Percentiles rank a stretch among this genome's conserved stretches.
Conservation (phyloP, 768 basidiomycete genomes). For the Leccinellum rugosiceps region DNA sequence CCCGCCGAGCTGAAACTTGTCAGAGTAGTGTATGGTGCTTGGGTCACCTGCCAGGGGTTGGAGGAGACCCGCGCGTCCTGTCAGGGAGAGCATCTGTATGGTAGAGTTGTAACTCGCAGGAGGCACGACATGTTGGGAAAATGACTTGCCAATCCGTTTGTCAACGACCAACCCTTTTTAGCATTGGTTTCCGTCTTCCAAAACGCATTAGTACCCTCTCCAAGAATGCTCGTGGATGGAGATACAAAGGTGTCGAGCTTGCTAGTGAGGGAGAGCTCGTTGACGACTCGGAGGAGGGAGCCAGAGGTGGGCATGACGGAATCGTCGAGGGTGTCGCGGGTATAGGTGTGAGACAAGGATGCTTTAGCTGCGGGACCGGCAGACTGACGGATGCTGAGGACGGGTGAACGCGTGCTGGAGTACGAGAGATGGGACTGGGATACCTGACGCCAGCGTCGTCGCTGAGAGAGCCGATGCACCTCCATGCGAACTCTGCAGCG, state of each 20-base stretch:
- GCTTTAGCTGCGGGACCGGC: slow-evolving; percentile 84
- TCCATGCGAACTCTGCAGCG: slow-evolving; percentile 77
- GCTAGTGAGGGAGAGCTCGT: slow-evolving; percentile 19
- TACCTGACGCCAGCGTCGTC: slow-evolving; percentile 83
- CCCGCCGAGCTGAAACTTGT: slow-evolving; percentile 92
- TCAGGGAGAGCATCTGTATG: slow-evolving; percentile 69
- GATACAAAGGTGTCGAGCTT: slow-evolving; percentile 21
- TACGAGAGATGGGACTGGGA: not conserved
- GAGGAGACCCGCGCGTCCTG: slow-evolving; percentile 68
- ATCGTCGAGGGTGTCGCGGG: slow-evolving; percentile 47
- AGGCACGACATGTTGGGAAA: not conserved
- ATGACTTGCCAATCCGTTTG: slow-evolving; percentile 21
- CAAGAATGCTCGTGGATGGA: slow-evolving; percentile 8
- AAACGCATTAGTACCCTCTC: slow-evolving; percentile 24
- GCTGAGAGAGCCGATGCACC: slow-evolving; percentile 69
- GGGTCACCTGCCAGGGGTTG: slow-evolving; percentile 54
- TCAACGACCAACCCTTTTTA: slow-evolving; percentile 24
- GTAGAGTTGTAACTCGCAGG: slow-evolving; percentile 1
- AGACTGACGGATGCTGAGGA: slow-evolving; percentile 70
- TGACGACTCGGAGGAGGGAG: slow-evolving; percentile 17
- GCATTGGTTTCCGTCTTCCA: slow-evolving; percentile 24
- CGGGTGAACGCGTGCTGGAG: slow-evolving; percentile 1
- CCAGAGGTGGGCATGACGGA: slow-evolving; percentile 27
- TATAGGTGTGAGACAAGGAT: slow-evolving; percentile 73
- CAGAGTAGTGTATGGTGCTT: slow-evolving; percentile 51